phyloP scores from a whole-genome alignment of 2,329 filamentous ascomycete species.

The Aspergillus neotritici region DNA sequence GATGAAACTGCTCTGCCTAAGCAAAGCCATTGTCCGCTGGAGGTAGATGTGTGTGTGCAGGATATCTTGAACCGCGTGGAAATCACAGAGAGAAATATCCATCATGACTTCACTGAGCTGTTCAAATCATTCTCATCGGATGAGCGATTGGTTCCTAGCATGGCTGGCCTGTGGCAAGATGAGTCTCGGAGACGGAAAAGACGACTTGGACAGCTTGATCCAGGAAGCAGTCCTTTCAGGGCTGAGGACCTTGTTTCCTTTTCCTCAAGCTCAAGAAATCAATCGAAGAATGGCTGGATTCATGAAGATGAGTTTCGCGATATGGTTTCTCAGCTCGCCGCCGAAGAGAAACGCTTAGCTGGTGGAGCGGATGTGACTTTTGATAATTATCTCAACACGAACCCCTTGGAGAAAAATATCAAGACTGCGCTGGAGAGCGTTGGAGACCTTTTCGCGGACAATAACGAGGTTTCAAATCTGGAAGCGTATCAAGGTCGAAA shows the following conservation, averaged over 20 bases:
- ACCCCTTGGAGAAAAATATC: conserved; percentile 54
- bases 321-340: conserved; percentile 58
- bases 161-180: conserved; percentile 89
- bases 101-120: conserved; percentile 80
- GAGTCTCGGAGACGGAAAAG: conserved; percentile 74
- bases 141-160: conserved; percentile 83
- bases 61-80: conserved; percentile 77
- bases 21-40: conserved; percentile 80
- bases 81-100: conserved; percentile 70
- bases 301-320: conserved; percentile 79
- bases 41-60: conserved; percentile 83
- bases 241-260: conserved; percentile 78
- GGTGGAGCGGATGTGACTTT: conserved; percentile 50
- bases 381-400: conserved; percentile 57
- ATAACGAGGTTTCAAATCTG: conserved; percentile 39
- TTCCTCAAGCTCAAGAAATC: conserved; percentile 73
- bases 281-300: conserved; percentile 76
- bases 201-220: conserved; percentile 59
- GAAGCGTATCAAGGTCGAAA: conserved; percentile 12
- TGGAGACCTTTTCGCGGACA: conserved; percentile 74
- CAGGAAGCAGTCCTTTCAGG: conserved; percentile 70
- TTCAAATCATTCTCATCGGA: conserved; percentile 57
- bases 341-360: conserved; percentile 54
- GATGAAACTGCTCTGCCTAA: conserved; percentile 63
- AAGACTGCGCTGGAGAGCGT: conserved; percentile 77